Evolutionary conservation across 345 rosid species (phyloP), one percentile per base, ranked within the genome.

Genomic region (Pistacia integerrima): DNA sequence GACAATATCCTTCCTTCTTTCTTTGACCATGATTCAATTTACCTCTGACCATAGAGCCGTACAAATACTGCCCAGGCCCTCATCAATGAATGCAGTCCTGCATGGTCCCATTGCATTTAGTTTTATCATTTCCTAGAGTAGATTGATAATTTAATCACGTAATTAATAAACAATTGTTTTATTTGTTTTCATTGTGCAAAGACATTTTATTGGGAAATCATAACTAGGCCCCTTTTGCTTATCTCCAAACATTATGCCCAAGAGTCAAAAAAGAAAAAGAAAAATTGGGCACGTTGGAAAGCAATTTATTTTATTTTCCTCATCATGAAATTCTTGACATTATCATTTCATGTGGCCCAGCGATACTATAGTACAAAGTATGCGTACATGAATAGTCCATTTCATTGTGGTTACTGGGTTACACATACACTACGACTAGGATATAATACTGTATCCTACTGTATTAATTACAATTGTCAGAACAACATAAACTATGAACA

Each of bases 241-340:
- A 71, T 65, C 58, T 54, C 63, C 61, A 59, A 70, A 25, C 16
- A 57, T 17, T 72, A 55, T 35, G 11, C 46, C 20, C 2, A 57
- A 78, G 46, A 54, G 76, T 76, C 76, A 76, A 73, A 36, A 76
- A 46, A 63, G 48, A 80, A 56, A 36, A 76, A 56, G 76, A 61
- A 69, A 67, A 73, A 70, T 72, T 83, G 58, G 75, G 54, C 64
- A 10, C 38, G 6, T 35, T 2, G 22, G 58, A 57, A 77, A 81
- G 36, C 5, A 61, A 16, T 20, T 9, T 46, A 20, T 25, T 61
- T 30, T 14, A 5, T 69, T 33, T 8, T 11, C 22, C 56, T 65
- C 79, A 83, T 85, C 69, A 85, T 82, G 83, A 76, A 60, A 49
- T 80, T 64, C 58, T 72, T 14, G 77, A 74, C 84, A 79, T 25